A percentile compares a stretch with the other conserved stretches of the same genome.
Conservation (phyloP, 257 asterid species). For the Ophiorrhiza pumila region DNA sequence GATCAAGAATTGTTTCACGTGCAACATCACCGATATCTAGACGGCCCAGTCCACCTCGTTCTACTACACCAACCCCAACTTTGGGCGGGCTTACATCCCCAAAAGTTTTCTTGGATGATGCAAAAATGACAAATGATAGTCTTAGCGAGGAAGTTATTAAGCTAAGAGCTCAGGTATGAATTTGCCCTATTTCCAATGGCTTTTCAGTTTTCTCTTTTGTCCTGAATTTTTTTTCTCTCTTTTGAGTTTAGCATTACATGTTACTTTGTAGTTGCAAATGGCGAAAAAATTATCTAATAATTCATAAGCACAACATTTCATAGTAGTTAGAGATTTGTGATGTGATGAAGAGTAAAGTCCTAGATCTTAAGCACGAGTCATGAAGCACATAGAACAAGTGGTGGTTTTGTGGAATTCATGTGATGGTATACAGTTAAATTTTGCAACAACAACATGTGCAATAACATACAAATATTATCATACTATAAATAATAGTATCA, state of each 20-base stretch:
- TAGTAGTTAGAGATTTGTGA: background rate
- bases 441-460: background rate
- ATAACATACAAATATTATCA: background rate
- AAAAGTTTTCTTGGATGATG: constrained; percentile 59
- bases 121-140: constrained; percentile 57
- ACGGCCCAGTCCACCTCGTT: constrained; percentile 94
- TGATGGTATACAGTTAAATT: background rate
- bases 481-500: background rate
- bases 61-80: constrained; percentile 97
- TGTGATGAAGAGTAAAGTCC: background rate
- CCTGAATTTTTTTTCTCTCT: constrained; percentile 3
- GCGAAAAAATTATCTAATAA: background rate
- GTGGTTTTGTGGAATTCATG: background rate
- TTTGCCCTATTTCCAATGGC: constrained; percentile 6
- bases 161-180: constrained; percentile 80
- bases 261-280: background rate
- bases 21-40: constrained; percentile 98
- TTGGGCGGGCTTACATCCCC: constrained; percentile 93
- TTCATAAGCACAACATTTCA: background rate
- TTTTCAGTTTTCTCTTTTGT: constrained; percentile 15
- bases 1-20: constrained; percentile 96
- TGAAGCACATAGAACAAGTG: background rate
- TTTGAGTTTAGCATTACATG: background rate
- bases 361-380: background rate
- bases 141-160: constrained; percentile 77